Evolutionary conservation across 345 rosid species (phyloP), one percentile per base, ranked within the genome.

Genomic region (Citrus sp.): DNA sequence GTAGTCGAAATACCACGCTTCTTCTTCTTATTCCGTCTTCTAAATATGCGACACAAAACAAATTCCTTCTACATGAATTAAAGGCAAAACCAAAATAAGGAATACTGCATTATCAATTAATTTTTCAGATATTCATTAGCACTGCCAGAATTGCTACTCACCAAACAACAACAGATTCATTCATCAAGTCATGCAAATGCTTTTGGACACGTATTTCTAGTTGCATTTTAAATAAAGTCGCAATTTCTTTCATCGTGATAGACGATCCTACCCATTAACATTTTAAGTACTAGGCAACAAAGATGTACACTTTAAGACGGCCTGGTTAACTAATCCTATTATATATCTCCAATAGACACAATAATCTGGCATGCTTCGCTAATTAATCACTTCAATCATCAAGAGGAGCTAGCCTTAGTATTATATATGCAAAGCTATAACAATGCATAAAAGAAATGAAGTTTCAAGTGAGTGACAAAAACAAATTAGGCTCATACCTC

Each of bases 51-150:
- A 14, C 59, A 54, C 10, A 75, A 18, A 22, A 75, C 78, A 51
- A 46, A 65, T 16, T 75, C 49, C 71, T 49, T 65, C 78, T 75
- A 0, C 72, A 75, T 27, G 42, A 49, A 46, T 63, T 21, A 63
- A 63, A 49, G 21, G 32, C 18, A 27, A 51, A 65, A 28, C 24
- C 40, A 35, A 49, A 27, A 61, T 58, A 32, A 30, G 55, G 2
- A 58, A 34, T n/a, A 49, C 51, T 4, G 19, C 4, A 62, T 22
- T 5, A 62, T 25, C 59, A 74, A 27, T 28, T 18, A 18, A 65
- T 18, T 65, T 64, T 65, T 4, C 60, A 71, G 27, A 71, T 19
- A 12, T 46, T 13, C 51, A 46, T 71, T 30, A 21, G 32, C 74
- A 21, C 24, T 54, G 38, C 1, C 38, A 30, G 28, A 2, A 71